Conservation (phyloP, 768 basidiomycete species). For the Hygrocybe punicea region DNA sequence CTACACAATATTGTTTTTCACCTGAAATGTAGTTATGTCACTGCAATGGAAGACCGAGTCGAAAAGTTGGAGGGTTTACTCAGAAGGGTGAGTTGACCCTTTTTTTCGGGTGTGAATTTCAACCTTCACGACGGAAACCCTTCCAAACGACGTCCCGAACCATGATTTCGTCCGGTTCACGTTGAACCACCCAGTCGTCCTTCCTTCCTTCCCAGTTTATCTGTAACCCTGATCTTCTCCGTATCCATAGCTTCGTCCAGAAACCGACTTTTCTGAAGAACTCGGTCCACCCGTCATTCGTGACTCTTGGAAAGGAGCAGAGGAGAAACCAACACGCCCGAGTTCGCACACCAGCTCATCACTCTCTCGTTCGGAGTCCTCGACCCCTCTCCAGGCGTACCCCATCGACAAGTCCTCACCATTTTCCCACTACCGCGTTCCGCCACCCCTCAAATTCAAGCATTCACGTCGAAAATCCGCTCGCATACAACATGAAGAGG, state of each 20-base stretch:
- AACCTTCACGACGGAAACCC: no score
- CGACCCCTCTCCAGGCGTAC: constrained; percentile 1
- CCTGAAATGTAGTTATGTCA: constrained; percentile 46
- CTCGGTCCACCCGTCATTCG: constrained; percentile 61
- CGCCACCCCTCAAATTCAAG: background rate
- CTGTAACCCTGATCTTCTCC: background rate
- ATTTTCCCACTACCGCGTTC: background rate
- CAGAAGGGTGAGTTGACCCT: constrained; percentile 41
- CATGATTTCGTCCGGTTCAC: no score
- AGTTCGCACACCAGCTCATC: background rate
- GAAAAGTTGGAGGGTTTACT: constrained; percentile 55
- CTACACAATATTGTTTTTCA: background rate
- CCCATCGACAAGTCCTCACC: background rate
- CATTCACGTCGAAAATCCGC: background rate
- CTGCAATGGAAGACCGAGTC: constrained; percentile 55
- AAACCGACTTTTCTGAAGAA: constrained; percentile 56
- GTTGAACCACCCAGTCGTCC: no score
- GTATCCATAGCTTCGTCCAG: constrained; percentile 48
- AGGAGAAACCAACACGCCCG: background rate
- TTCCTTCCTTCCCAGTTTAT: background rate
- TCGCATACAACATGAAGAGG: background rate
- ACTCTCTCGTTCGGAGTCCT: background rate
- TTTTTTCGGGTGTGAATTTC: background rate
- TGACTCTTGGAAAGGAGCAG: constrained; percentile 55
- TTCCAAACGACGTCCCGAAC: no score